These are phyloP conservation scores for Racocetra persica DNA, from an alignment of 371 early-diverging fungal species.

Conservation along the genomic window DNA sequence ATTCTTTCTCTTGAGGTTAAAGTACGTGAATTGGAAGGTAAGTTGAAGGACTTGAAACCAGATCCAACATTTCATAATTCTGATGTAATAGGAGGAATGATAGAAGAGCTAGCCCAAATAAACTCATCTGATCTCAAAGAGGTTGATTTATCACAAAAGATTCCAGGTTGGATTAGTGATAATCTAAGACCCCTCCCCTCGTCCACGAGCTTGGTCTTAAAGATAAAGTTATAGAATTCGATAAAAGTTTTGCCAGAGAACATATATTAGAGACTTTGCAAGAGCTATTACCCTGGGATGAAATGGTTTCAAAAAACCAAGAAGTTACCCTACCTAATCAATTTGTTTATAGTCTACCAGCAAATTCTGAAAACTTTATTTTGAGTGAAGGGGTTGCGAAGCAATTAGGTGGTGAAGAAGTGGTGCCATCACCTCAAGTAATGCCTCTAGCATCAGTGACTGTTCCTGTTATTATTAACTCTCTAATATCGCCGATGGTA, in stretches of 20 bases:
- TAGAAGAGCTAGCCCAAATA: neutral
- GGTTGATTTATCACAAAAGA: no score
- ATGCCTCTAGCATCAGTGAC: neutral
- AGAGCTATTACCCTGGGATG: conserved; percentile 7
- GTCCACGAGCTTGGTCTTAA: conserved; percentile 7
- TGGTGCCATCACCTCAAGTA: no score
- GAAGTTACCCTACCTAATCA: conserved; percentile 2
- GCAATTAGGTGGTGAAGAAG: conserved; percentile 14
- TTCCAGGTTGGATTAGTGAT: neutral
- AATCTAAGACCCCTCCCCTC: neutral
- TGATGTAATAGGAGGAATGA: no score
- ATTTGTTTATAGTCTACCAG: neutral
- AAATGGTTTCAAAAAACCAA: neutral
- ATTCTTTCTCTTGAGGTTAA: no score
- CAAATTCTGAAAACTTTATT: neutral
- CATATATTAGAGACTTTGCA: conserved; percentile 15
- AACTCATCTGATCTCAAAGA: no score
- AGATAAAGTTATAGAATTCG: conserved; percentile 19
- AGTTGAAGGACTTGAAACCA: no score
- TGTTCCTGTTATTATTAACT: neutral
- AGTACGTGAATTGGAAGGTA: no score
- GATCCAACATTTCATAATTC: no score
- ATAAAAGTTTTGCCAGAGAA: neutral
- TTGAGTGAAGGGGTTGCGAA: neutral
- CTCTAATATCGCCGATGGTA: neutral